phyloP scores from a whole-genome alignment of 352 stramenopile genomes.

The Pythium pectinolyticum region DNA sequence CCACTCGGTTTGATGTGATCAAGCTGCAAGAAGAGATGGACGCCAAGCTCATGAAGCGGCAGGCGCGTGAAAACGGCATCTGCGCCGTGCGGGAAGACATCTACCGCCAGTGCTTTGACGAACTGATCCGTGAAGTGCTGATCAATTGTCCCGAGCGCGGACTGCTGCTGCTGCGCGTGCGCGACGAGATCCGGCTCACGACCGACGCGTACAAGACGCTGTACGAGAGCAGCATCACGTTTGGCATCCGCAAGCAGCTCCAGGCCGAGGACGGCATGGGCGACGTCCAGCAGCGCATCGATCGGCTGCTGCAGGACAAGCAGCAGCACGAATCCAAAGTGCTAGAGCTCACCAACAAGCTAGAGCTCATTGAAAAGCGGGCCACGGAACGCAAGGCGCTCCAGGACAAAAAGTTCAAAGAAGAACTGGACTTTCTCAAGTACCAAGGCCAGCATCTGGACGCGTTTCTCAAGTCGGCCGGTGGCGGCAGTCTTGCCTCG shows the following conservation, averaged over 20 bases:
- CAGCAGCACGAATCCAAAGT: constrained; percentile 81
- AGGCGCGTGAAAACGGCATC: constrained; percentile 91
- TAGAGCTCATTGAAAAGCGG: constrained; percentile 93
- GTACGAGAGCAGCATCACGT: constrained; percentile 92
- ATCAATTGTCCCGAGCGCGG: constrained; percentile 92
- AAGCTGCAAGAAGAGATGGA: constrained; percentile 91
- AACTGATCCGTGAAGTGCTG: constrained; percentile 92
- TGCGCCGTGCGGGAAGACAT: constrained; percentile 94
- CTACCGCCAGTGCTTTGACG: constrained; percentile 91
- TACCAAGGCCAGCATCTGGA: constrained; percentile 96
- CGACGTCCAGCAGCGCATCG: constrained; percentile 73
- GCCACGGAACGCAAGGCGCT: constrained; percentile 83
- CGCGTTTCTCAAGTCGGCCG: constrained; percentile 90
- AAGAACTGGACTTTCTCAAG: constrained; percentile 94
- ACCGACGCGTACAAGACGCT: constrained; percentile 96
- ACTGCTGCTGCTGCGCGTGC: constrained; percentile 88
- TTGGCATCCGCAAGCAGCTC: constrained; percentile 93
- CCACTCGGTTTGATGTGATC: constrained; percentile 93
- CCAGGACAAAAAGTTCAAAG: constrained; percentile 93
- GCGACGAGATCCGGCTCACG: constrained; percentile 93
- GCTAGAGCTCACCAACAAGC: constrained; percentile 87
- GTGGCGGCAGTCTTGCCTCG: constrained; percentile 43
- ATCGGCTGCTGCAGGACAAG: constrained; percentile 54
- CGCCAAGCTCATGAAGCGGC: constrained; percentile 82
- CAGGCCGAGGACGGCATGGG: constrained; percentile 92